phyloP scores from a whole-genome alignment of 1,284 basidiomycete genomes.

The Gastroboletus turbinatus region DNA sequence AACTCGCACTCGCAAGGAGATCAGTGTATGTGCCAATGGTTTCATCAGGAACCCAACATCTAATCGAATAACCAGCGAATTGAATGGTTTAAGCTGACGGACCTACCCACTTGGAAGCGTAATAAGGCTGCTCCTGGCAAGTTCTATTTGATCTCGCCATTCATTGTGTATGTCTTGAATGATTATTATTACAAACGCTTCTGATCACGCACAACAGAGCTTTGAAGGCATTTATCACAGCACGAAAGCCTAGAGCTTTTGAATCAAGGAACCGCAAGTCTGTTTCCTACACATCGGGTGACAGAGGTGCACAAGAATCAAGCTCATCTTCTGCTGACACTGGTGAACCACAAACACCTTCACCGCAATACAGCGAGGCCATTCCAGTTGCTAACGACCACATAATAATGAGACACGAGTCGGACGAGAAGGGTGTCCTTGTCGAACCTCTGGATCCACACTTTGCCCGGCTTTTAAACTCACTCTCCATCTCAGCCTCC shows the following conservation, averaged over 20 bases:
- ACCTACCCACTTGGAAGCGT: conserved; percentile 93
- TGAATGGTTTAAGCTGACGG: conserved; percentile 90
- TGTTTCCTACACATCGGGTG: conserved; percentile 18
- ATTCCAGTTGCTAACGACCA: conserved; percentile 20
- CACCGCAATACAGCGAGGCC: conserved; percentile 52
- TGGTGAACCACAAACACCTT: conserved; percentile 61
- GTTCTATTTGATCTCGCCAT: conserved; percentile 96
- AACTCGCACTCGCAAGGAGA: conserved; percentile 96
- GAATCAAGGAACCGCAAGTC: conserved; percentile 36
- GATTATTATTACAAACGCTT: conserved; percentile 6
- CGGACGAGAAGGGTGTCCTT: conserved; percentile 25
- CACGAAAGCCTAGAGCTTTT: conserved; percentile 45
- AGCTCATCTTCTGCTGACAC: conserved; percentile 65
- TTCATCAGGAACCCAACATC: neutral
- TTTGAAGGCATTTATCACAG: conserved; percentile 64
- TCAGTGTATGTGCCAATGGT: conserved; percentile 71
- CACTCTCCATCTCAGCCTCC: conserved; percentile 61
- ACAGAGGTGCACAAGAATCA: conserved; percentile 50
- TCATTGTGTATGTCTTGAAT: conserved; percentile 71
- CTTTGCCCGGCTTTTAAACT: conserved; percentile 64
- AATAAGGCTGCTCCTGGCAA: conserved; percentile 74
- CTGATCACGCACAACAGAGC: conserved; percentile 41
- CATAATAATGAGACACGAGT: conserved; percentile 19
- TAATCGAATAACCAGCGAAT: conserved; percentile 68
- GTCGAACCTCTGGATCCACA: conserved; percentile 57